Conservation (phyloP, 2,329 filamentous ascomycete genomes). For the Verticillium alfalfae region DNA sequence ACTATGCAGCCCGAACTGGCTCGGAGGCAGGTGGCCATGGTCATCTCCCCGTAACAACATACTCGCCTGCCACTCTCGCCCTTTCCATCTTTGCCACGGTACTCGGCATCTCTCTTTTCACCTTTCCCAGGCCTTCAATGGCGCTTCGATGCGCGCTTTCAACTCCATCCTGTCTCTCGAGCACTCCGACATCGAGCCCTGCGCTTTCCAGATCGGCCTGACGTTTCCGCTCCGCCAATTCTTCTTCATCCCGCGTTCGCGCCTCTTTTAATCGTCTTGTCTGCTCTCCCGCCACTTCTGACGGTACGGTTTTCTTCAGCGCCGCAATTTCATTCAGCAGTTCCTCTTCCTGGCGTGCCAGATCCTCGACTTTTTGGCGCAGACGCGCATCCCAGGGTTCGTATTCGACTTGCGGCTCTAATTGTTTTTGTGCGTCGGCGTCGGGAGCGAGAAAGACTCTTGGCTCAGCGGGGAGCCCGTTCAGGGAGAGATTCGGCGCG, state of each 20-base stretch:
- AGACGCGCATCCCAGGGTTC: conserved; percentile 57
- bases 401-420: conserved; percentile 36
- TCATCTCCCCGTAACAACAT: conserved; percentile 40
- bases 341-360: conserved; percentile 58
- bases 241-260: conserved; percentile 39
- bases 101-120: conserved; percentile 57
- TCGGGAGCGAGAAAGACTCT: conserved; percentile 26
- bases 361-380: conserved; percentile 52
- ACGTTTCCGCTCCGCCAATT: conserved; percentile 22
- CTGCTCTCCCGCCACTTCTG: conserved; percentile 33
- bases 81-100: conserved; percentile 61
- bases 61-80: conserved; percentile 53
- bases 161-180: conserved; percentile 40
- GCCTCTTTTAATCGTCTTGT: conserved; percentile 24
- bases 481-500: conserved; percentile 55
- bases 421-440: conserved; percentile 3
- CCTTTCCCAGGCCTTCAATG: conserved; percentile 41
- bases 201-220: background rate
- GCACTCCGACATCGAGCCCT: conserved; percentile 20
- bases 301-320: conserved; percentile 50
- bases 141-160: conserved; percentile 41
- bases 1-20: too few relatives aligned
- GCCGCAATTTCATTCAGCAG: conserved; percentile 58
- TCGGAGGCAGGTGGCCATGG: background rate
- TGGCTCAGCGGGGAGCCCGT: conserved; percentile 48